These are phyloP conservation scores for peach (Prunus persica) DNA, from an alignment of 306 rosid genomes.

Conservation along the genomic window Prunus_persica_NCBIv2 NC_034012.1:24025001-24025500, in stretches of 20 bases:
- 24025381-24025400: slow-evolving; percentile 16
- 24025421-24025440: slow-evolving; percentile 10
- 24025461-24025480: slow-evolving; percentile 7
- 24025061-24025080: slow-evolving; percentile 1
- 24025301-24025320: slow-evolving; percentile 55
- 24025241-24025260: slow-evolving; percentile 20
- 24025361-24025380: slow-evolving; percentile 17
- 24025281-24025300: slow-evolving; percentile 46
- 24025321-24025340: slow-evolving; percentile 29
- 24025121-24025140: slow-evolving; percentile 40
- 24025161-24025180: slow-evolving; percentile 8
- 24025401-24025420: slow-evolving; percentile 16
- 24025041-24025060: neutral
- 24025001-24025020: slow-evolving; percentile 15
- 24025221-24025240: slow-evolving; percentile 2
- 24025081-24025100: slow-evolving; percentile 44
- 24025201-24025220: neutral
- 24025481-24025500: slow-evolving; percentile 7
- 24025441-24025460: slow-evolving; percentile 3
- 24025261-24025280: slow-evolving; percentile 27
- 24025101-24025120: slow-evolving; percentile 39
- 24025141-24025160: slow-evolving; percentile 27
- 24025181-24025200: neutral
- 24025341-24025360: slow-evolving; percentile 12
- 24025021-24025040: slow-evolving; percentile 13